Conservation (phyloP, 2,329 filamentous ascomycete species). For the Parasarocladium wereldwijsianum region DNA sequence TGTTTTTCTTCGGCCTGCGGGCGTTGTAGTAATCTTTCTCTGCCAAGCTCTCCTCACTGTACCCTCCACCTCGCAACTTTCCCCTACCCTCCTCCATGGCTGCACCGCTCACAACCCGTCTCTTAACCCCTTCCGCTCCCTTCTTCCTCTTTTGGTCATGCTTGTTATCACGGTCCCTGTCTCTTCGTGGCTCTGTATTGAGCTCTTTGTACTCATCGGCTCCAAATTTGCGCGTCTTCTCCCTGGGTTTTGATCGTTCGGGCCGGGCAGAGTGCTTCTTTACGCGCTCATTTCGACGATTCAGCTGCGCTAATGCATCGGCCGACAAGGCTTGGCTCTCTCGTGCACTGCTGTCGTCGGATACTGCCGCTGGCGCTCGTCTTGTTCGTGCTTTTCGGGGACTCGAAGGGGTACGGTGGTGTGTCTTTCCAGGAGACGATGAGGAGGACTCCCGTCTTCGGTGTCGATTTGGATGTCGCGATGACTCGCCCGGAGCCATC, state of each 20-base stretch:
- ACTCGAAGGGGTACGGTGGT: no score
- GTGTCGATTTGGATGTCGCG: slow-evolving; percentile 3
- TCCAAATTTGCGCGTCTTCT: no score
- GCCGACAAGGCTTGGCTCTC: slow-evolving; percentile 2
- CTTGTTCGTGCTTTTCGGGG: slow-evolving; percentile 2
- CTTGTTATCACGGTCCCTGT: slow-evolving; percentile 1
- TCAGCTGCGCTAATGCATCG: slow-evolving; percentile 2
- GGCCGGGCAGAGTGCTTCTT: slow-evolving; percentile 4
- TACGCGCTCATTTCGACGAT: slow-evolving; percentile 1
- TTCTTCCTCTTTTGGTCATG: slow-evolving; percentile 1
- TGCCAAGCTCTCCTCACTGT: slow-evolving; percentile 25
- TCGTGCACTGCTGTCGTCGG: slow-evolving; percentile 1
- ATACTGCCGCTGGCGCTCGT: neutral
- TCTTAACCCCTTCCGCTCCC: slow-evolving; percentile 25
- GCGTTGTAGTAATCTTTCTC: slow-evolving; percentile 32
- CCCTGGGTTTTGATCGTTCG: slow-evolving; percentile 12
- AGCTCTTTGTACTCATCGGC: slow-evolving; percentile 18
- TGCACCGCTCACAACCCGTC: slow-evolving; percentile 54
- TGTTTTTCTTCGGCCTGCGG: slow-evolving; percentile 29
- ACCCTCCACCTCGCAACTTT: slow-evolving; percentile 27
- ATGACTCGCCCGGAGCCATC: slow-evolving; percentile 2
- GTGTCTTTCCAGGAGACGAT: slow-evolving; percentile 1
- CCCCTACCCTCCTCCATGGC: slow-evolving; percentile 52
- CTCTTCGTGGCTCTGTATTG: slow-evolving; percentile 1
- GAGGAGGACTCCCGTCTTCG: neutral